Base-by-base conservation (phyloP, 202 grass and related monocot genomes). In the Elaeis oleifera region DNA sequence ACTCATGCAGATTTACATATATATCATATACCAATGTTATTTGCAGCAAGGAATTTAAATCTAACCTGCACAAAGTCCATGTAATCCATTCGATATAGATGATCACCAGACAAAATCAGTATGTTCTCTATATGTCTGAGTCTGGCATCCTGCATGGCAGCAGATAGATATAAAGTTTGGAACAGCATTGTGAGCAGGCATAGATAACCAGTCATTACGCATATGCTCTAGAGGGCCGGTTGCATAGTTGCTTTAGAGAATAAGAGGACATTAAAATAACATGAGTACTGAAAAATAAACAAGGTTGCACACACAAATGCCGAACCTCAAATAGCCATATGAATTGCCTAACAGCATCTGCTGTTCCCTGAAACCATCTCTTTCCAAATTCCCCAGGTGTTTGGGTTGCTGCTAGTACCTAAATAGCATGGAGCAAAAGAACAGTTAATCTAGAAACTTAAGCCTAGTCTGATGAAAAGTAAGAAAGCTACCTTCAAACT, bases 351-450 rank as follows among this genome's bases (percentile, higher is more conserved):
- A 90, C 87, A 74, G 87, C 87, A 72, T 90, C 87, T 5, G 87
- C 87, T 31, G 87, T 90, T 77, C 87, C 87, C 60, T 90, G 87
- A 76, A 90, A 90, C 87, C 87, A 90, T 71, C 83, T 75, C 22
- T 90, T 85, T 54, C 87, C 87, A 0, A 68, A 82, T 71, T 90
- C 76, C 58, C 87, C 87, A 68, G 79, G 72, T 53, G 87, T 90
- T 68, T 90, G 87, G 15, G 87, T 85, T 31, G 87, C 87, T n/a
- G 87, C 87, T 51, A 90, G 72, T 67, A 90, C 82, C 87, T 90
- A 22, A 50, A 50, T 60, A 17, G 58, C 32, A 51, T 23, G 21
- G 58, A 54, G 49, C 5, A 61, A 59, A 8, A 64, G 51, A 70
- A 71, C 44, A 29, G 18, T 17, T 48, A 50, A 66, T 17, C 4